Base-by-base conservation (phyloP, 1,284 basidiomycete species). In the Ustilago shanxiensis region DNA sequence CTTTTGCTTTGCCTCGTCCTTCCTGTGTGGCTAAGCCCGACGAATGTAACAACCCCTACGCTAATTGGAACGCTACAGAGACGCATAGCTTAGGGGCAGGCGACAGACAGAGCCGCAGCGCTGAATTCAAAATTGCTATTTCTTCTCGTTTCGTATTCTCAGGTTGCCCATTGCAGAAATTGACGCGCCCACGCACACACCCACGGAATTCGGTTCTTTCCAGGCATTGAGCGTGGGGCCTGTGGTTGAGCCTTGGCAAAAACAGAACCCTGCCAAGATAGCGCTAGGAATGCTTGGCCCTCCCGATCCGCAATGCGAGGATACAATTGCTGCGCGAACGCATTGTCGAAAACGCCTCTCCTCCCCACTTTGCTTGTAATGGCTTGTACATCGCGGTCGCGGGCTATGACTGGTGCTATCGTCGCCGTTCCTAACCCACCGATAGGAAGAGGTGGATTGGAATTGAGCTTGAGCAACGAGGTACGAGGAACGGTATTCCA, bases 211-310 rank as follows among this genome's bases (percentile, higher is more conserved):
- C 31, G 31, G 31, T 11, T 33, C 31, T 33, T 33, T 33, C 44
- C 39, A 45, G 16, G 13, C 44, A 20, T 16, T 45, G 3, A 20
- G 18, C 4, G 7, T n/a, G 6, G 18, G 22, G n/a, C 44, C 3
- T 45, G 44, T 41, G n/a, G 44, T 49, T 28, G 22, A 24, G 45
- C 37, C 54, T 35, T 54, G 37, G 53, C 59, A 57, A 50, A 53
- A 53, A 53, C 28, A 39, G 16, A 44, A 54, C 51, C 44, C 57
- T 69, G 61, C 66, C 66, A 69, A 69, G 66, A 59, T 35, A 33
- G 51, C 45, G 20, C 66, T 60, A 69, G 60, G 60, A 54, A 61
- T 61, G 60, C 60, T 61, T 61, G 60, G 60, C 59, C 52, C 16
- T 26, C 20, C 35, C 22, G 14, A 26, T 41, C 54, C n/a, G 18